Conservation (phyloP, 345 rosid genomes). For the Combretum micranthum region DNA sequence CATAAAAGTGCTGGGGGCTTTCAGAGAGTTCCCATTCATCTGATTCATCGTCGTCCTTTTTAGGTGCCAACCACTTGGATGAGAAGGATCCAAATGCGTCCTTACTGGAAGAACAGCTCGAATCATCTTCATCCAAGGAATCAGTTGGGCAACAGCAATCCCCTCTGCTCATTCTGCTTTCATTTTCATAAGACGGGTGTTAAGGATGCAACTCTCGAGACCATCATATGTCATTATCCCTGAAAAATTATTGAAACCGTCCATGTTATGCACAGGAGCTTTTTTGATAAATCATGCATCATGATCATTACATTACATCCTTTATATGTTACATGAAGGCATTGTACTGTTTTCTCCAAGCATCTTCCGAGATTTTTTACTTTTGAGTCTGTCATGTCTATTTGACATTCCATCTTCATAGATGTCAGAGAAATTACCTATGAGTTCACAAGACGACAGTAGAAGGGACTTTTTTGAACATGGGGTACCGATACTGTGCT, state of each 20-base stretch:
- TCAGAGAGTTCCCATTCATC: constrained; percentile 53
- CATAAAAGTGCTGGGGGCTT: constrained; percentile 46
- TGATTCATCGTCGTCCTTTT: constrained; percentile 41
- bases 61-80: constrained; percentile 62
- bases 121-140: constrained; percentile 70
- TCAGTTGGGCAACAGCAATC: constrained; percentile 70
- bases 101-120: constrained; percentile 95
- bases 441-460: too few relatives aligned
- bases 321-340: too few relatives aligned
- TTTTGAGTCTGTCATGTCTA: too few relatives aligned
- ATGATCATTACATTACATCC: too few relatives aligned
- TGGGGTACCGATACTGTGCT: too few relatives aligned
- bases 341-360: too few relatives aligned
- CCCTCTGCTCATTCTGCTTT: constrained; percentile 76
- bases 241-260: constrained; percentile 21
- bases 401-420: too few relatives aligned
- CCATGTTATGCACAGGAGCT: not conserved
- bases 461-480: too few relatives aligned
- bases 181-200: constrained; percentile 72
- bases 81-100: constrained; percentile 80
- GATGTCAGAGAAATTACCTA: too few relatives aligned
- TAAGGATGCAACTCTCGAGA: constrained; percentile 73
- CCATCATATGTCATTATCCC: constrained; percentile 83
- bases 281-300: not conserved
- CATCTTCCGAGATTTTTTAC: too few relatives aligned